A percentile compares a stretch with the other conserved stretches of the same genome.
Evolutionary conservation across 2,329 filamentous ascomycete genomes (phyloP).

Genomic region (Diaporthe longicolla): DNA sequence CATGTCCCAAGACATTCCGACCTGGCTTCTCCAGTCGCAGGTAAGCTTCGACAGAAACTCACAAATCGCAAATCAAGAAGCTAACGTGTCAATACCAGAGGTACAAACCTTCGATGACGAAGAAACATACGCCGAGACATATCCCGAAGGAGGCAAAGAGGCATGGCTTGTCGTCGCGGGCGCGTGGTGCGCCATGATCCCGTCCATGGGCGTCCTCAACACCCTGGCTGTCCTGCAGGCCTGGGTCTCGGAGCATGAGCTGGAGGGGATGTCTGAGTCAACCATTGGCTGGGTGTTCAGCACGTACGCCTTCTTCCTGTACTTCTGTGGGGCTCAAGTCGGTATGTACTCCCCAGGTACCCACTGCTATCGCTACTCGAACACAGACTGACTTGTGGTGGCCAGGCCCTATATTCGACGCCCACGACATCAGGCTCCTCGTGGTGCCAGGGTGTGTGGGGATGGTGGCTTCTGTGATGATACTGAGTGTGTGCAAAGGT

Average conservation of each 20-base stretch:
- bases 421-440: slow-evolving; percentile 82
- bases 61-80: not conserved
- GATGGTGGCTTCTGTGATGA: slow-evolving; percentile 74
- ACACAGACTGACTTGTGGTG: slow-evolving; percentile 65
- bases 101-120: not conserved
- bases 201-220: slow-evolving; percentile 85
- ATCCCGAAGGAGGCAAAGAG: slow-evolving; percentile 84
- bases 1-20: not conserved
- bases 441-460: slow-evolving; percentile 77
- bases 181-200: slow-evolving; percentile 82
- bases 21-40: not conserved
- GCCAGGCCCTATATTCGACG: slow-evolving; percentile 90
- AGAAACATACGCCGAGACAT: slow-evolving; percentile 61
- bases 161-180: slow-evolving; percentile 91
- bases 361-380: not conserved
- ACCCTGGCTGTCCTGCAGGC: slow-evolving; percentile 84
- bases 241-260: slow-evolving; percentile 81
- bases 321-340: slow-evolving; percentile 75
- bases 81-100: slow-evolving; percentile 1
- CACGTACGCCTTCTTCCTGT: slow-evolving; percentile 85
- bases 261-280: slow-evolving; percentile 76
- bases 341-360: not conserved
- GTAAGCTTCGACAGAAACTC: not conserved
- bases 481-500: slow-evolving; percentile 80
- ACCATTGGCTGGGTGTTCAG: slow-evolving; percentile 91